Evolutionary conservation across 345 rosid species (phyloP).

Genomic region (Linum tenue): DNA sequence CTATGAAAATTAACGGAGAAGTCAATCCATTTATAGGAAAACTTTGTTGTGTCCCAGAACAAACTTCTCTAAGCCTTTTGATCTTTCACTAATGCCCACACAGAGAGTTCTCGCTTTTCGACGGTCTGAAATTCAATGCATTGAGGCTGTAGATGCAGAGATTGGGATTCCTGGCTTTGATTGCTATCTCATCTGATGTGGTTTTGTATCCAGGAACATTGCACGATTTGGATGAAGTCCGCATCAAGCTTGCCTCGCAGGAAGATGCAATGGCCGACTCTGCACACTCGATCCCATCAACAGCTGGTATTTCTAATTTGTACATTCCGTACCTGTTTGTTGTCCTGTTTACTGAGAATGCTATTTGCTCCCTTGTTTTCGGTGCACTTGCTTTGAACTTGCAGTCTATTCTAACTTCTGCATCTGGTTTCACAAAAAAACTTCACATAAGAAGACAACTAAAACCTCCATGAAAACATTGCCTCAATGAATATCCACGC

Average conservation of each 20-base stretch:
- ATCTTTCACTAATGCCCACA: slow-evolving; percentile 32
- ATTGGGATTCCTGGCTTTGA: slow-evolving; percentile 56
- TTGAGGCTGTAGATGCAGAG: slow-evolving; percentile 68
- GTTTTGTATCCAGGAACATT: slow-evolving; percentile 68
- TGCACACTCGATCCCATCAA: slow-evolving; percentile 65
- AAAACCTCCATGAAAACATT: neutral
- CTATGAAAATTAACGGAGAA: neutral
- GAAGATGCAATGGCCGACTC: slow-evolving; percentile 54
- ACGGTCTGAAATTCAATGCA: slow-evolving; percentile 69
- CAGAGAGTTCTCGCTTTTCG: slow-evolving; percentile 42
- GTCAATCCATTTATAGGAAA: neutral
- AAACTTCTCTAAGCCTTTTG: neutral
- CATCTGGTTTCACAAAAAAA: slow-evolving; percentile 36
- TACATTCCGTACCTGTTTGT: slow-evolving; percentile 72
- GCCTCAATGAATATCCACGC: neutral
- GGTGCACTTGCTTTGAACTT: slow-evolving; percentile 55
- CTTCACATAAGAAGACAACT: neutral
- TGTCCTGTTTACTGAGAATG: slow-evolving; percentile 77
- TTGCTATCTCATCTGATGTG: slow-evolving; percentile 60
- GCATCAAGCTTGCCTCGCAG: slow-evolving; percentile 62
- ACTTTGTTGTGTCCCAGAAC: too few relatives aligned
- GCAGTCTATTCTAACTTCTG: slow-evolving; percentile 78
- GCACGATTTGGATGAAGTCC: slow-evolving; percentile 53
- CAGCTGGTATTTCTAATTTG: slow-evolving; percentile 62
- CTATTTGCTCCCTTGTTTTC: slow-evolving; percentile 46